Evolutionary conservation across 2,329 filamentous ascomycete genomes (phyloP).

Genomic region (Ceratocystis papillata): DNA sequence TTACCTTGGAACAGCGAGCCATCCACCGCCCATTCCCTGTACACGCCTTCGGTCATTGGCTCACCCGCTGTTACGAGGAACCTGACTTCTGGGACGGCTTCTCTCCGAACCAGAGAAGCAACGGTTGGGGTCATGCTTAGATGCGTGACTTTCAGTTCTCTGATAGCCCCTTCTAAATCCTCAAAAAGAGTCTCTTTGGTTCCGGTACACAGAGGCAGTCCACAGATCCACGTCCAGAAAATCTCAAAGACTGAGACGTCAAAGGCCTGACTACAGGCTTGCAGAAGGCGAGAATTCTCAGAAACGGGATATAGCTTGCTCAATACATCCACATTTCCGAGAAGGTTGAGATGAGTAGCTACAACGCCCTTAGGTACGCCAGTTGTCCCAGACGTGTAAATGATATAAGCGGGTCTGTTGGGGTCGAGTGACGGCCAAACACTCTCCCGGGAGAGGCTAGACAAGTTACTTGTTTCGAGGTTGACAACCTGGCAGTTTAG

Average conservation of each 20-base stretch:
- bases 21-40: slow-evolving; percentile 50
- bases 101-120: slow-evolving; percentile 59
- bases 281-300: slow-evolving; percentile 51
- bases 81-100: slow-evolving; percentile 56
- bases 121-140: slow-evolving; percentile 79
- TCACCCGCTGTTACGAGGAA: slow-evolving; percentile 78
- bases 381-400: slow-evolving; percentile 77
- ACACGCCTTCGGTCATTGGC: slow-evolving; percentile 61
- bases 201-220: slow-evolving; percentile 67
- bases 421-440: slow-evolving; percentile 32
- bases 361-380: slow-evolving; percentile 70
- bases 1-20: slow-evolving; percentile 58
- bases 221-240: slow-evolving; percentile 69
- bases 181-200: slow-evolving; percentile 63
- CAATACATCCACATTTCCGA: slow-evolving; percentile 62
- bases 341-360: slow-evolving; percentile 63
- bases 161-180: slow-evolving; percentile 59
- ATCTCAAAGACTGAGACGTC: slow-evolving; percentile 87
- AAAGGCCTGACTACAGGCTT: slow-evolving; percentile 75
- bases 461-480: slow-evolving; percentile 30
- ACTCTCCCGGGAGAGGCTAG: slow-evolving; percentile 27
- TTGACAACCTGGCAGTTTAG: slow-evolving; percentile 29
- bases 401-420: slow-evolving; percentile 57
- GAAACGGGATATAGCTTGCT: slow-evolving; percentile 52
- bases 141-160: slow-evolving; percentile 57